phyloP scores from a whole-genome alignment of 805 yeast genomes.

The Komagataella pseudopastoris region DNA sequence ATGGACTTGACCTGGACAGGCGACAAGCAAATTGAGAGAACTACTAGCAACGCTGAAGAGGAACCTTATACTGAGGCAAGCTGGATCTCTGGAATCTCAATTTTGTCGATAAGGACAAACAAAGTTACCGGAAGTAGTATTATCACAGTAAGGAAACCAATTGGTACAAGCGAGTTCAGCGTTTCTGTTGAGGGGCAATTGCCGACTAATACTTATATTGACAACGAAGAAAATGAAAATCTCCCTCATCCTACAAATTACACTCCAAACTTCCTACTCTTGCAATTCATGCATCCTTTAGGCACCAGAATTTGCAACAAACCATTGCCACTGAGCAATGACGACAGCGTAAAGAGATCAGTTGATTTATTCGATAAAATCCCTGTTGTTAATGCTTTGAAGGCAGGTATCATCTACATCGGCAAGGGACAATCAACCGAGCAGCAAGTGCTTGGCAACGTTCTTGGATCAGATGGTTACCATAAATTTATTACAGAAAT shows the following conservation, averaged over 20 bases:
- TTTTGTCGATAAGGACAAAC: slow-evolving; percentile 44
- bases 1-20: slow-evolving; percentile 33
- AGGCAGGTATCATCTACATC: slow-evolving; percentile 66
- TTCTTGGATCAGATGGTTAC: slow-evolving; percentile 50
- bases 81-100: slow-evolving; percentile 51
- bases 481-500: slow-evolving; percentile 41
- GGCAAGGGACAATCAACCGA: slow-evolving; percentile 56
- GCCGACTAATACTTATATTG: slow-evolving; percentile 12
- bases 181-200: slow-evolving; percentile 26
- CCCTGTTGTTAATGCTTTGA: slow-evolving; percentile 68
- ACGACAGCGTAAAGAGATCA: slow-evolving; percentile 33
- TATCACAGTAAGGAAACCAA: slow-evolving; percentile 47
- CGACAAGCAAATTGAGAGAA: slow-evolving; percentile 4
- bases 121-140: slow-evolving; percentile 34
- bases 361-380: slow-evolving; percentile 54
- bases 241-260: slow-evolving; percentile 4
- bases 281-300: slow-evolving; percentile 8
- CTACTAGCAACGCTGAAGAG: slow-evolving; percentile 9
- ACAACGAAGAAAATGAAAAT: slow-evolving; percentile 7
- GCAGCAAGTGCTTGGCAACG: slow-evolving; percentile 47
- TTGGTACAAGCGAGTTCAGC: slow-evolving; percentile 40
- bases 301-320: slow-evolving; percentile 3
- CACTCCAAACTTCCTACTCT: slow-evolving; percentile 10
- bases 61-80: slow-evolving; percentile 14
- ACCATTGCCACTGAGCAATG: slow-evolving; percentile 8